Evolutionary conservation across 2,329 filamentous ascomycete genomes (phyloP).

Genomic region (Pseudocercospora eumusae): DNA sequence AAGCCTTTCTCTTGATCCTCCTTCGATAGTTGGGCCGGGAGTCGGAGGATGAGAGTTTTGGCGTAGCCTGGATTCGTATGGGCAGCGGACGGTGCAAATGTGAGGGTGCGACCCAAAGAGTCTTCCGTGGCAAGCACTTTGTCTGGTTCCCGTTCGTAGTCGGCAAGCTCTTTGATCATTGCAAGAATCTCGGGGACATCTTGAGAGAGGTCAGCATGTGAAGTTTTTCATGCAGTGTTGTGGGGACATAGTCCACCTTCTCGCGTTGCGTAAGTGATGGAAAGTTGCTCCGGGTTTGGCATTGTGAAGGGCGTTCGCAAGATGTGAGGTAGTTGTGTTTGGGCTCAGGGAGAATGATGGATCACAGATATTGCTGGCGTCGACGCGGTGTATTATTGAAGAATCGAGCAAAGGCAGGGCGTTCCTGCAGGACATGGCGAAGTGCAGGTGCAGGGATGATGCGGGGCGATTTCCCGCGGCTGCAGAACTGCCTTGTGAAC

Average conservation of each 20-base stretch:
- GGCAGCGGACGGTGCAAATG: conserved; percentile 61
- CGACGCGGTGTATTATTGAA: neutral
- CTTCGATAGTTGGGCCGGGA: conserved; percentile 36
- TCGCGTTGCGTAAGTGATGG: conserved; percentile 60
- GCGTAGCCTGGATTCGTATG: conserved; percentile 60
- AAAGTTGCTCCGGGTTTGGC: conserved; percentile 22
- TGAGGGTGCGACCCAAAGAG: conserved; percentile 71
- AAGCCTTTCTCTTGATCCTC: conserved; percentile 25
- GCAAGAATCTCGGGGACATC: conserved; percentile 79
- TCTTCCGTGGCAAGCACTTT: conserved; percentile 76
- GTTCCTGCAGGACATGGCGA: neutral
- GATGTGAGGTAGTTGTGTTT: neutral
- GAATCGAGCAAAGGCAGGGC: too few relatives aligned
- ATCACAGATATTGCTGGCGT: neutral
- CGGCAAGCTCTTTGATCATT: conserved; percentile 81
- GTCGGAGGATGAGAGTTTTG: conserved; percentile 68
- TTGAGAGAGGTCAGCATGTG: conserved; percentile 42
- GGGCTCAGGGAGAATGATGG: neutral
- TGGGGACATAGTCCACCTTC: conserved; percentile 39
- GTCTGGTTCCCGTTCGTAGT: conserved; percentile 78
- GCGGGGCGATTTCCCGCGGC: neutral
- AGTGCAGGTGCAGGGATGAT: neutral
- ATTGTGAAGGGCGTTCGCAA: neutral
- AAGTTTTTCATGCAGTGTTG: neutral
- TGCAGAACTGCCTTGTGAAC: neutral